Percentiles rank a stretch among this genome's conserved stretches.
These are phyloP conservation scores for Globisporangium barbulae DNA, from an alignment of 352 stramenopile genomes.

Conservation along the genomic window DNA sequence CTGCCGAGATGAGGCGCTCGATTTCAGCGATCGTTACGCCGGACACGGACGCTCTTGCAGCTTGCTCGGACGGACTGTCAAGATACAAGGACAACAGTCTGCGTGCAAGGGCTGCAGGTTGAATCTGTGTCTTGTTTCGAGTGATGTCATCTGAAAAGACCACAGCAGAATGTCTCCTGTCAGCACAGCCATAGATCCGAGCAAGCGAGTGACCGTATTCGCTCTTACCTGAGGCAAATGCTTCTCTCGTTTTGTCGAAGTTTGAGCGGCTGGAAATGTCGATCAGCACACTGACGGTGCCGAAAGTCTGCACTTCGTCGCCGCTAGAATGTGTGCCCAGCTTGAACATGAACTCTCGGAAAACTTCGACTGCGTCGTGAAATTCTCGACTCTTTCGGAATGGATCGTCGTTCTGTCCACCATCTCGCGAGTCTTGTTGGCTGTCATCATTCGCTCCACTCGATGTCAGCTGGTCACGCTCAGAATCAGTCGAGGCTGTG, in stretches of 20 bases:
- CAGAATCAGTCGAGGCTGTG: background rate
- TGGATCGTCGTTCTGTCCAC: slow-evolving; percentile 11
- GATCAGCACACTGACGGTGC: background rate
- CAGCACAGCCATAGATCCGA: background rate
- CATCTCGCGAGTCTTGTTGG: background rate
- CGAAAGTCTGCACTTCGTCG: background rate
- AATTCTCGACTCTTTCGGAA: slow-evolving; percentile 40
- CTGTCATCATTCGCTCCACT: background rate
- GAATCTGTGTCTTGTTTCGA: background rate
- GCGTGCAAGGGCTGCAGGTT: slow-evolving; percentile 17
- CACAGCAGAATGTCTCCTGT: background rate
- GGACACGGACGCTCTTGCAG: slow-evolving; percentile 14
- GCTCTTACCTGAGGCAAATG: slow-evolving; percentile 9
- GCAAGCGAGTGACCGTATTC: background rate
- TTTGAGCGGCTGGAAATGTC: slow-evolving; percentile 7
- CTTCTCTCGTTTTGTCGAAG: slow-evolving; percentile 15
- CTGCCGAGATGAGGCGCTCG: slow-evolving; percentile 13
- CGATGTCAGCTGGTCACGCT: background rate
- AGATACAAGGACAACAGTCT: slow-evolving; percentile 23
- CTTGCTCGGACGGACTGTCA: background rate
- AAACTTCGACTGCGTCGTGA: slow-evolving; percentile 54
- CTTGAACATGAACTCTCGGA: slow-evolving; percentile 32
- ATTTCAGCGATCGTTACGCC: slow-evolving; percentile 33
- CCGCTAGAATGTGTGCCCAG: background rate
- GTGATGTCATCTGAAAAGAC: background rate